Percentiles rank a stretch among this genome's conserved stretches.
These are phyloP conservation scores for Staphylotrichum longicolle DNA, from an alignment of 495 filamentous ascomycete genomes.

Conservation along the genomic window DNA sequence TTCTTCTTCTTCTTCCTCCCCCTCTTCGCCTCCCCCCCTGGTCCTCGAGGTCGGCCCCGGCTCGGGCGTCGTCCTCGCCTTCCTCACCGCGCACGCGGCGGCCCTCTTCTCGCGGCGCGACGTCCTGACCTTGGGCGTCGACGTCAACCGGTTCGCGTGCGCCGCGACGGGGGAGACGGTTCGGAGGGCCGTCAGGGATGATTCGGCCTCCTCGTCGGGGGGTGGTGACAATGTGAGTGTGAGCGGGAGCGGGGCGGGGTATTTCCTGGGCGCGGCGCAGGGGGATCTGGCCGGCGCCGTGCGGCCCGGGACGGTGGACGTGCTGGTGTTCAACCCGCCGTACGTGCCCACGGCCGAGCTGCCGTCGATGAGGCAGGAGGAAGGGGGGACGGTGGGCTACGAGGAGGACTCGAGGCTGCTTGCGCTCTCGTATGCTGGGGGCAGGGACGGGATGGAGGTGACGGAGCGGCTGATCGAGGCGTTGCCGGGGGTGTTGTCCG, in stretches of 20 bases:
- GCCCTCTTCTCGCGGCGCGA: slow-evolving; percentile 69
- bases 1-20: slow-evolving; percentile 25
- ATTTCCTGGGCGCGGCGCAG: slow-evolving; percentile 60
- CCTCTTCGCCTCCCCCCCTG: slow-evolving; percentile 30
- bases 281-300: slow-evolving; percentile 65
- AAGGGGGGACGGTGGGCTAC: slow-evolving; percentile 39
- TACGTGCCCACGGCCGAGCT: slow-evolving; percentile 85
- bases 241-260: slow-evolving; percentile 18
- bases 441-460: slow-evolving; percentile 86
- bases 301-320: slow-evolving; percentile 59
- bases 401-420: slow-evolving; percentile 76
- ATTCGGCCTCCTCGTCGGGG: slow-evolving; percentile 4
- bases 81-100: slow-evolving; percentile 70
- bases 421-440: slow-evolving; percentile 85
- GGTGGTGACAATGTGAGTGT: neutral
- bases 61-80: slow-evolving; percentile 87
- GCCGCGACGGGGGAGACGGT: slow-evolving; percentile 63
- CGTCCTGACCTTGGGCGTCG: slow-evolving; percentile 69
- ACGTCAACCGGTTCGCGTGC: slow-evolving; percentile 82
- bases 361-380: slow-evolving; percentile 31
- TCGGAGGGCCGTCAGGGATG: slow-evolving; percentile 42
- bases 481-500: slow-evolving; percentile 61
- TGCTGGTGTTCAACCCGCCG: slow-evolving; percentile 93
- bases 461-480: slow-evolving; percentile 72
- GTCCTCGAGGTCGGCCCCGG: slow-evolving; percentile 87